phyloP scores from a whole-genome alignment of 2,329 filamentous ascomycete species.

The Dactylellina cionopaga region DNA sequence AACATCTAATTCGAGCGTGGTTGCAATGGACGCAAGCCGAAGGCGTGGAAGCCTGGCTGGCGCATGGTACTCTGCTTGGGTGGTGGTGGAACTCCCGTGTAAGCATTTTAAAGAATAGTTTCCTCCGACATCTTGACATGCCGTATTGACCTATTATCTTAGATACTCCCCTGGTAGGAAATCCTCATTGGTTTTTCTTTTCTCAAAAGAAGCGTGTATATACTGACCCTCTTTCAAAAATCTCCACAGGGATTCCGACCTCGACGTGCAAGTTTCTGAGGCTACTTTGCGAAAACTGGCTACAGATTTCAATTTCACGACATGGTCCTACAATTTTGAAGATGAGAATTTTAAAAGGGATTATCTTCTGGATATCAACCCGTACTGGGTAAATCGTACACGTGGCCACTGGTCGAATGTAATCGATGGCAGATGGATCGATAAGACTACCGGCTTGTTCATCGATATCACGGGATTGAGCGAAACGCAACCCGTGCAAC shows the following conservation, averaged over 20 bases:
- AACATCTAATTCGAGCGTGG: slow-evolving; percentile 78
- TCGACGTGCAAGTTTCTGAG: slow-evolving; percentile 80
- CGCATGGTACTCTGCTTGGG: slow-evolving; percentile 82
- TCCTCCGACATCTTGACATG: too few species aligned
- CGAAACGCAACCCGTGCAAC: slow-evolving; percentile 70
- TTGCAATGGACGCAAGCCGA: slow-evolving; percentile 72
- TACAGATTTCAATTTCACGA: slow-evolving; percentile 74
- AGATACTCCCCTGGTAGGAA: slow-evolving; percentile 55
- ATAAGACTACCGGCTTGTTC: slow-evolving; percentile 78
- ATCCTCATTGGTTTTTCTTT: background rate
- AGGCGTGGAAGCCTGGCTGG: slow-evolving; percentile 83
- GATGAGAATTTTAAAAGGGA: slow-evolving; percentile 63
- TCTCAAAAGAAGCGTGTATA: background rate
- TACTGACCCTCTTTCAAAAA: background rate
- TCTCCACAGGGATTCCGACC: slow-evolving; percentile 64
- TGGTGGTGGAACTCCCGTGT: slow-evolving; percentile 86
- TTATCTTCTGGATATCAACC: slow-evolving; percentile 82
- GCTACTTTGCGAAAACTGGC: slow-evolving; percentile 74
- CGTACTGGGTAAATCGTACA: slow-evolving; percentile 70
- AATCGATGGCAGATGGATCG: slow-evolving; percentile 86
- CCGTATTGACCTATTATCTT: too few species aligned
- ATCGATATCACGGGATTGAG: slow-evolving; percentile 83
- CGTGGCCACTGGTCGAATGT: slow-evolving; percentile 77
- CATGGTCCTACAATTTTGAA: slow-evolving; percentile 64
- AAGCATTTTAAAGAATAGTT: slow-evolving; percentile 35